Base-by-base conservation (phyloP, 495 filamentous ascomycete genomes). In the Podospora conica region DNA sequence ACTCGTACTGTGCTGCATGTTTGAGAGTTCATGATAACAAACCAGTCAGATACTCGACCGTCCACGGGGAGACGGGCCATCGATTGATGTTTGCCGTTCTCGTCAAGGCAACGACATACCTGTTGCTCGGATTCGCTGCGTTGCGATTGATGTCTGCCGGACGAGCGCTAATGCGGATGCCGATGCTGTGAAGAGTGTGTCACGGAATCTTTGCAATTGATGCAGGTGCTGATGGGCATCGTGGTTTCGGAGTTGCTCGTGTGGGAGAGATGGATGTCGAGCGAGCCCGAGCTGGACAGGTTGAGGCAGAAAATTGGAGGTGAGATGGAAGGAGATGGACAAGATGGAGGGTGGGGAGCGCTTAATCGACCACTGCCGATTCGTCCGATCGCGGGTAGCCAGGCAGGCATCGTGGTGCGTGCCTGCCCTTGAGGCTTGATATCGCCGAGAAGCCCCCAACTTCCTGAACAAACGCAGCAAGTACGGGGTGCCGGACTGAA, bases 341-440 rank as follows among this genome's bases (percentile, higher is more conserved):
- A 59, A 48, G 40, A 48, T 2, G 40, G 40, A 18, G 40, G 40
- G 40, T 18, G 11, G 11, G 23, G 54, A 64, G 63, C 63, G 63
- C 63, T 64, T 64, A 64, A 23, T 40, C 40, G 54, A 20, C 20
- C 27, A 23, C 63, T 58, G 54, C 54, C 63, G 53, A 64, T 64
- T 64, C 63, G 63, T 20, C 31, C 54, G 27, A 57, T 40, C 23
- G 9, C 6, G 48, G 27, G 21, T 40, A 57, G 53, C 12, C 53
- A 63, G 53, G 21, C 7, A 23, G 8, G 24, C 53, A 22, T 9
- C 24, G 61, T 21, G 24, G 15, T 24, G 22, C 5, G 23, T 48
- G 27, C 24, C n/a, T 29, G 40, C 27, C 8, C n/a, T 27, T 15
- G 25, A 24, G 21, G 21, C 18, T 20, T 23, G 24, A 55, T n/a